Conservation (phyloP, 768 basidiomycete species). For the Tubosaeta sp. region DNA sequence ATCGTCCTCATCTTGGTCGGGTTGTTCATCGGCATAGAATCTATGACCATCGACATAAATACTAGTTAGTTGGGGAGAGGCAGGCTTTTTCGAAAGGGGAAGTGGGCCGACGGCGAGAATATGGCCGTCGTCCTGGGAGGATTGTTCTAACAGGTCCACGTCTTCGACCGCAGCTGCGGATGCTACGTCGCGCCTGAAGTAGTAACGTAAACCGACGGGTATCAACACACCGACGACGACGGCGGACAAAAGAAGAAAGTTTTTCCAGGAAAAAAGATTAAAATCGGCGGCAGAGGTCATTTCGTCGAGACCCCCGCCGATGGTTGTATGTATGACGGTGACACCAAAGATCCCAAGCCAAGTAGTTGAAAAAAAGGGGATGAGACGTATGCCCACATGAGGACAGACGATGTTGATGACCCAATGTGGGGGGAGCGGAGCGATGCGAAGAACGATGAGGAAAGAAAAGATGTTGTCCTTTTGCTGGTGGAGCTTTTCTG, state of each 20-base stretch:
- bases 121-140: slow-evolving; percentile 38
- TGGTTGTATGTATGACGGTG: slow-evolving; percentile 91
- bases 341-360: slow-evolving; percentile 90
- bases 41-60: slow-evolving; percentile 36
- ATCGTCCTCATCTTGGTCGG: slow-evolving; percentile 58
- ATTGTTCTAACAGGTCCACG: slow-evolving; percentile 32
- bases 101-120: slow-evolving; percentile 58
- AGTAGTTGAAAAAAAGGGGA: slow-evolving; percentile 87
- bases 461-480: slow-evolving; percentile 86
- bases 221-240: slow-evolving; percentile 91
- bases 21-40: slow-evolving; percentile 39
- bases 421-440: slow-evolving; percentile 95
- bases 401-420: slow-evolving; percentile 91
- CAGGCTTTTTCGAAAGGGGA: slow-evolving; percentile 39
- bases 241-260: slow-evolving; percentile 80
- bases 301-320: slow-evolving; percentile 87
- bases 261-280: slow-evolving; percentile 87
- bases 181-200: slow-evolving; percentile 64
- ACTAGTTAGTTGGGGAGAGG: slow-evolving; percentile 26
- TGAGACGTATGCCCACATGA: slow-evolving; percentile 81
- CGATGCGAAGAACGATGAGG: slow-evolving; percentile 91
- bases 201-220: slow-evolving; percentile 83
- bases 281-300: slow-evolving; percentile 96
- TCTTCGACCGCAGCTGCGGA: slow-evolving; percentile 35
- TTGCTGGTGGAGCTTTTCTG: slow-evolving; percentile 70